These are phyloP conservation scores for Perilla frutescens DNA, from an alignment of 257 asterid genomes.

Conservation along the genomic window DNA sequence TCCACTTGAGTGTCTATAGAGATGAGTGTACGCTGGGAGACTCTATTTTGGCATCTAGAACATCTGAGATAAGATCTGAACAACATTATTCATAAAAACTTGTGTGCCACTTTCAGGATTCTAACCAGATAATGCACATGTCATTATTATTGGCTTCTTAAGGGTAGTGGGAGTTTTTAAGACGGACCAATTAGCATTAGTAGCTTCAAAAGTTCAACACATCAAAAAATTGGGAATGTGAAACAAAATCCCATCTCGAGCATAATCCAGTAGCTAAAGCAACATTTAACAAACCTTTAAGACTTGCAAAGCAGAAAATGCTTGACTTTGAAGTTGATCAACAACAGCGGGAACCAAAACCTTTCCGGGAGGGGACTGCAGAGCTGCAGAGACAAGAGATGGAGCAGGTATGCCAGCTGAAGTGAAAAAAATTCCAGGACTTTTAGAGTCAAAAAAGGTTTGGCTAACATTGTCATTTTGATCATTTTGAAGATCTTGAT, in stretches of 20 bases:
- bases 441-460: constrained; percentile 50
- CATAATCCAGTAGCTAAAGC: constrained; percentile 22
- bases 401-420: constrained; percentile 98
- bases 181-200: constrained; percentile 7
- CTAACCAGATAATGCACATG: constrained; percentile 17
- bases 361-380: constrained; percentile 77
- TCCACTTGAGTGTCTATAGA: background rate
- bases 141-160: background rate
- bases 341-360: constrained; percentile 93
- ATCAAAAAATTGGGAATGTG: background rate
- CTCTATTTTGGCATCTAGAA: background rate
- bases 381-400: constrained; percentile 75
- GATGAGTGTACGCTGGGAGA: constrained; percentile 8
- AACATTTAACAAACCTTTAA: constrained; percentile 51
- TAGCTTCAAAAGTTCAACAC: constrained; percentile 13
- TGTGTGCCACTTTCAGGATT: background rate
- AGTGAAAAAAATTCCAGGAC: constrained; percentile 61
- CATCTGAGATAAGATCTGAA: constrained; percentile 3
- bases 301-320: constrained; percentile 88
- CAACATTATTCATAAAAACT: background rate
- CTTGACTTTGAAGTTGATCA: constrained; percentile 93
- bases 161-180: constrained; percentile 6
- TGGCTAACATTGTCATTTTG: constrained; percentile 45
- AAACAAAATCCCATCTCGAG: constrained; percentile 15
- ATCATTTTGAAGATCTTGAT: constrained; percentile 50